Percentiles rank a stretch among this genome's conserved stretches.
Evolutionary conservation across 1,284 basidiomycete genomes (phyloP).

Genomic region (Cutaneotrichosporon sp.): DNA sequence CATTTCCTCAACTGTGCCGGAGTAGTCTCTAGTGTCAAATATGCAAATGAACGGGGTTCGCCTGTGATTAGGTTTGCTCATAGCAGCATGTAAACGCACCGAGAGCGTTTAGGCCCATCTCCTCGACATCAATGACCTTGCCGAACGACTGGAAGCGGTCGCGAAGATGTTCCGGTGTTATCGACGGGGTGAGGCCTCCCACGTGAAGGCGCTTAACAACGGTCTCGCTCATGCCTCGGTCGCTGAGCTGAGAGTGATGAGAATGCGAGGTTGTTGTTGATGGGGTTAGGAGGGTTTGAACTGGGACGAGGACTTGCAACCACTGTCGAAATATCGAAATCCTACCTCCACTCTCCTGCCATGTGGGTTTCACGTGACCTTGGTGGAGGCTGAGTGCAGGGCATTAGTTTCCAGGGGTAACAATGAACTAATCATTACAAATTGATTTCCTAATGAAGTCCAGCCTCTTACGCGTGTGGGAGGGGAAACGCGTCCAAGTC

Average conservation of each 20-base stretch:
- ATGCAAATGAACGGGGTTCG: constrained; percentile 42
- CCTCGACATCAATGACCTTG: constrained; percentile 37
- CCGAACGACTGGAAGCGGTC: constrained; percentile 47
- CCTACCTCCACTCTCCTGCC: background rate
- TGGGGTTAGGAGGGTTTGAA: too few species aligned
- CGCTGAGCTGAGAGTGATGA: too few species aligned
- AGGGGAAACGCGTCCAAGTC: too few species aligned
- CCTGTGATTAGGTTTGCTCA: constrained; percentile 28
- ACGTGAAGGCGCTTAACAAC: constrained; percentile 43
- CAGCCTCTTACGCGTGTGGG: too few species aligned
- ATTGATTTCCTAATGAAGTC: too few species aligned
- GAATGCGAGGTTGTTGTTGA: background rate
- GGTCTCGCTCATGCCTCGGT: constrained; percentile 19
- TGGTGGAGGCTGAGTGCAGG: too few species aligned
- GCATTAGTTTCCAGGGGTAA: too few species aligned
- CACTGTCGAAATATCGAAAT: too few species aligned
- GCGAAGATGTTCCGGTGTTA: constrained; percentile 39
- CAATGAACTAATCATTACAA: too few species aligned
- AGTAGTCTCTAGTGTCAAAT: constrained; percentile 40
- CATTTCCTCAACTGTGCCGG: constrained; percentile 43
- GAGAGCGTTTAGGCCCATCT: constrained; percentile 35
- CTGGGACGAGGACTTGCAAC: too few species aligned
- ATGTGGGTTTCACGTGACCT: background rate
- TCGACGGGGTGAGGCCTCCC: constrained; percentile 42
- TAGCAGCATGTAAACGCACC: constrained; percentile 24